Percentiles rank a stretch among this genome's conserved stretches.
Evolutionary conservation across 495 filamentous ascomycete species (phyloP).

Genomic region (Hypoxylon intermedium): DNA sequence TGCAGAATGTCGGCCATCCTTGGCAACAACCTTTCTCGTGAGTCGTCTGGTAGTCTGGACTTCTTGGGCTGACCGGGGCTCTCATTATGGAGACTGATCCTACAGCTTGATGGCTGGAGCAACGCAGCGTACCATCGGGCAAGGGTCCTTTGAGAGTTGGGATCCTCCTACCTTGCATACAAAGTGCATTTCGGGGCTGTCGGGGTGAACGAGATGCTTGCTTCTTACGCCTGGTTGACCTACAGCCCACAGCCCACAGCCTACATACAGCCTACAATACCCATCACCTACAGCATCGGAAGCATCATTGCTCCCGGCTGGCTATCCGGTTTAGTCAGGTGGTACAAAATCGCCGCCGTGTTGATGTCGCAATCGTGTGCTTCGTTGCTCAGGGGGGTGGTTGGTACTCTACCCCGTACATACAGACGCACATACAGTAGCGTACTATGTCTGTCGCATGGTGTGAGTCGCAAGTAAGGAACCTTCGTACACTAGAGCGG

Average conservation of each 20-base stretch:
- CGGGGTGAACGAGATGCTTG: conserved; percentile 16
- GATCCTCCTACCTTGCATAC: conserved; percentile 28
- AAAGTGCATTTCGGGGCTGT: conserved; percentile 13
- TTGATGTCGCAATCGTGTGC: conserved; percentile 14
- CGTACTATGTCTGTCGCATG: not conserved
- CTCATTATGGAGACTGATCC: conserved; percentile 17
- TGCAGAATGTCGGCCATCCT: conserved; percentile 22
- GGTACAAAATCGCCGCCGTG: conserved; percentile 24
- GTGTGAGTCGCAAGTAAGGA: not conserved
- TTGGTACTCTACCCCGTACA: conserved; percentile 2
- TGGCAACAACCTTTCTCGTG: not conserved
- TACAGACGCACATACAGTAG: no score
- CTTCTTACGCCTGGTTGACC: conserved; percentile 10
- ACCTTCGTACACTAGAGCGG: no score
- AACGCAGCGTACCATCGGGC: conserved; percentile 16
- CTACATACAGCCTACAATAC: no score
- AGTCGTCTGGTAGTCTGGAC: conserved; percentile 8
- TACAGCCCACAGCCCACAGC: conserved; percentile 13
- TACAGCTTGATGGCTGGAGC: conserved; percentile 10
- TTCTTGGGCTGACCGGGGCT: conserved; percentile 6
- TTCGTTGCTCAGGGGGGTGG: conserved; percentile 4
- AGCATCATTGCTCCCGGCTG: conserved; percentile 14
- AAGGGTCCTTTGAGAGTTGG: conserved; percentile 18
- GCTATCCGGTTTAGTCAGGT: conserved; percentile 30
- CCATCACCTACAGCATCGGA: not conserved